Conservation (phyloP, 805 yeast species). For the Kregervanrija fluxuum region DNA sequence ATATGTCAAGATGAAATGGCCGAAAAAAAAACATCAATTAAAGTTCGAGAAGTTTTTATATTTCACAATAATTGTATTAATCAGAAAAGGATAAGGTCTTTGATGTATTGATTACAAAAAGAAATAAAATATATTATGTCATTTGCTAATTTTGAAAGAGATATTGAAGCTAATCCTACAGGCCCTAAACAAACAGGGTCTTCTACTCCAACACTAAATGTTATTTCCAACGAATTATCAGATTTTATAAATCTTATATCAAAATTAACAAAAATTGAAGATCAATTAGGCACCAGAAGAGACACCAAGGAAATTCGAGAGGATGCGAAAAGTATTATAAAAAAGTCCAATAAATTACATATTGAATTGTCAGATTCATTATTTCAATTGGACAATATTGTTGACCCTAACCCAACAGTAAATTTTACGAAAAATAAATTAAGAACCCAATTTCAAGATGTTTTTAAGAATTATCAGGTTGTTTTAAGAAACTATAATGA, state of each 20-base stretch:
- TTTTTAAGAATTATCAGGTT: slow-evolving; percentile 38
- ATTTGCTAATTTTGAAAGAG: slow-evolving; percentile 38
- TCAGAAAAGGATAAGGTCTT: too few species aligned
- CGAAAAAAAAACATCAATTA: too few species aligned
- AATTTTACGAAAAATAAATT: slow-evolving; percentile 44
- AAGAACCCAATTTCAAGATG: slow-evolving; percentile 45
- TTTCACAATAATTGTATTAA: too few species aligned
- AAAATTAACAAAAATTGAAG: slow-evolving; percentile 40
- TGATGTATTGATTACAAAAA: too few species aligned
- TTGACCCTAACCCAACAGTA: slow-evolving; percentile 8
- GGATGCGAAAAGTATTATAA: slow-evolving; percentile 21
- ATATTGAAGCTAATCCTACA: slow-evolving; percentile 33
- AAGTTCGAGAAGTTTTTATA: too few species aligned
- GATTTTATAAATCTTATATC: slow-evolving; percentile 35
- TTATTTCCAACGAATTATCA: slow-evolving; percentile 15
- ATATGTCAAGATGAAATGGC: too few species aligned
- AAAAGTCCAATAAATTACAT: slow-evolving; percentile 12
- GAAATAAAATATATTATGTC: slow-evolving; percentile 32
- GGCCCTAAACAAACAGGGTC: slow-evolving; percentile 7
- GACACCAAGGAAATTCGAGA: slow-evolving; percentile 35
- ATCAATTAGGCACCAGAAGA: slow-evolving; percentile 45
- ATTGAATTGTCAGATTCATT: slow-evolving; percentile 11
- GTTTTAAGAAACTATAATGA: slow-evolving; percentile 43
- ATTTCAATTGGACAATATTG: slow-evolving; percentile 8
- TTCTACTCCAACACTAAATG: slow-evolving; percentile 9